phyloP scores from a whole-genome alignment of 495 filamentous ascomycete genomes.

The Extremus antarcticus region DNA sequence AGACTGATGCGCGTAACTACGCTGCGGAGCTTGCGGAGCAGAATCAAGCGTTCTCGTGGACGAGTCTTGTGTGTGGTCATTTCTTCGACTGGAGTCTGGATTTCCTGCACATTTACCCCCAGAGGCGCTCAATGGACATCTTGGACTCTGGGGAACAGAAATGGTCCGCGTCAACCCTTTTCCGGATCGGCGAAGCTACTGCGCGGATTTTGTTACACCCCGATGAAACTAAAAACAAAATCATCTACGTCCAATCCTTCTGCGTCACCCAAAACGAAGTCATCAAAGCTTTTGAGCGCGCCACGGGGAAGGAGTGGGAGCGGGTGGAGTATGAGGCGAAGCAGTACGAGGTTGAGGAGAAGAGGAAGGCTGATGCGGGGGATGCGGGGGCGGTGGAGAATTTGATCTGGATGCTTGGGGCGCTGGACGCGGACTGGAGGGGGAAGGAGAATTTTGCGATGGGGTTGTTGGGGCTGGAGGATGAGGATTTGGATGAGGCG shows the following conservation, averaged over 20 bases:
- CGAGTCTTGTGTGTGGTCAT: slow-evolving; percentile 36
- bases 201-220: slow-evolving; percentile 33
- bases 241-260: slow-evolving; percentile 39
- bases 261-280: slow-evolving; percentile 38
- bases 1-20: slow-evolving; percentile 37
- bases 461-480: slow-evolving; percentile 12
- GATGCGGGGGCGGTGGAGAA: slow-evolving; percentile 7
- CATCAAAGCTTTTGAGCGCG: slow-evolving; percentile 35
- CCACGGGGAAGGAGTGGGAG: slow-evolving; percentile 33
- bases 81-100: slow-evolving; percentile 43
- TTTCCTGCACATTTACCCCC: slow-evolving; percentile 37
- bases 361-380: slow-evolving; percentile 11
- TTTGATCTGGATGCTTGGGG: slow-evolving; percentile 15
- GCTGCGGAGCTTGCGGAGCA: slow-evolving; percentile 33
- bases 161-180: slow-evolving; percentile 34
- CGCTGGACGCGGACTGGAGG: slow-evolving; percentile 15
- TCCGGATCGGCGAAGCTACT: slow-evolving; percentile 33
- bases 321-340: slow-evolving; percentile 29
- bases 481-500: slow-evolving; percentile 14
- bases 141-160: slow-evolving; percentile 34
- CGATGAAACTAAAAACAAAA: slow-evolving; percentile 36
- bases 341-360: slow-evolving; percentile 14
- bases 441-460: slow-evolving; percentile 12
- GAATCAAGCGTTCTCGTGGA: slow-evolving; percentile 37
- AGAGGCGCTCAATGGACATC: slow-evolving; percentile 35